Conservation (phyloP, 305 asterid genomes). For the Fraxinus platypoda region DNA sequence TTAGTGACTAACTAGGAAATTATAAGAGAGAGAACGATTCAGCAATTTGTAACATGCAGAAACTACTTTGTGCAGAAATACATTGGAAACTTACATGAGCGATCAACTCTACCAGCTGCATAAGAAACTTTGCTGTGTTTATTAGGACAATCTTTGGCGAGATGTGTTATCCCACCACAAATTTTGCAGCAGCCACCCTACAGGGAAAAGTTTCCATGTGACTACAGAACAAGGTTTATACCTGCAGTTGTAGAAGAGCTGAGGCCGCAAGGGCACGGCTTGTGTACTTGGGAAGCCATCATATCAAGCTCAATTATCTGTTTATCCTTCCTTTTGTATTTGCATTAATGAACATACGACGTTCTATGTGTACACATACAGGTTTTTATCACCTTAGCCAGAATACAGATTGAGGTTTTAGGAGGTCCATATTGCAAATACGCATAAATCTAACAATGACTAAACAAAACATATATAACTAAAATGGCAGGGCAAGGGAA, state of each 20-base stretch:
- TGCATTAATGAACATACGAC: neutral
- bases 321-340: neutral
- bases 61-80: neutral
- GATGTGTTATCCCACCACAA: slow-evolving; percentile 84
- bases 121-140: slow-evolving; percentile 36
- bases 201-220: slow-evolving; percentile 6
- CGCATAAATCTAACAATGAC: neutral
- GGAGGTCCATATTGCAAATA: neutral
- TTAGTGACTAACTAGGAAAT: neutral
- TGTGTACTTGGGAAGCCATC: neutral
- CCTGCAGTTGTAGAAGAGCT: neutral
- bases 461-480: neutral
- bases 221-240: neutral
- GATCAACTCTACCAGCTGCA: slow-evolving; percentile 28
- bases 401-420: neutral
- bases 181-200: slow-evolving; percentile 95
- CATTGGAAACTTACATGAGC: slow-evolving; percentile 48
- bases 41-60: neutral
- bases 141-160: slow-evolving; percentile 84
- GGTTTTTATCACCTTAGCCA: neutral
- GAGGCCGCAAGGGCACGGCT: neutral
- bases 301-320: neutral
- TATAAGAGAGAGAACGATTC: neutral
- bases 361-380: neutral
- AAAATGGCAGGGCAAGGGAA: neutral